These are phyloP conservation scores for Ophiocordyceps camponoti-floridani DNA, from an alignment of 2,329 filamentous ascomycete species.

Conservation along the genomic window DNA sequence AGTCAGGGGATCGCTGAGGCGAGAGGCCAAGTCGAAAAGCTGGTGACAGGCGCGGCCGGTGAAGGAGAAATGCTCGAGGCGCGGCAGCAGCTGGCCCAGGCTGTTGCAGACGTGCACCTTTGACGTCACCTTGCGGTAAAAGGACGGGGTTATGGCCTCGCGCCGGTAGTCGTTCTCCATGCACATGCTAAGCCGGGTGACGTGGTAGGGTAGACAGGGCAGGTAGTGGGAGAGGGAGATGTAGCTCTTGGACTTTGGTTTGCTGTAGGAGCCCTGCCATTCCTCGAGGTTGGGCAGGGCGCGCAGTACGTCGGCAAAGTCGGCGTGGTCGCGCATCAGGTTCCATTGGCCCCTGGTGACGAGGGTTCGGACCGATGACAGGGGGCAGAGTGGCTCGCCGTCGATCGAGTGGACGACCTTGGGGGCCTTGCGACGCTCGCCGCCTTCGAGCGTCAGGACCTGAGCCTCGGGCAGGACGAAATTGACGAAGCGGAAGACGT, in stretches of 20 bases:
- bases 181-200: conserved; percentile 48
- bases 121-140: conserved; percentile 40
- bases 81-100: conserved; percentile 40
- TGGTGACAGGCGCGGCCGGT: conserved; percentile 53
- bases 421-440: conserved; percentile 57
- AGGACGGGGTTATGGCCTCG: conserved; percentile 40
- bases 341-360: conserved; percentile 67
- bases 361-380: conserved; percentile 44
- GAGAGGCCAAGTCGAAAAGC: conserved; percentile 45
- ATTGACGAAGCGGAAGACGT: conserved; percentile 47
- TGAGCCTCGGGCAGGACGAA: conserved; percentile 39
- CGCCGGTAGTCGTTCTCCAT: conserved; percentile 56
- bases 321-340: conserved; percentile 42
- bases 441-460: conserved; percentile 58
- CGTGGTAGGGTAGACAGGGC: conserved; percentile 32
- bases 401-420: conserved; percentile 29
- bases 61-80: conserved; percentile 50
- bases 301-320: conserved; percentile 42
- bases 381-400: conserved; percentile 18
- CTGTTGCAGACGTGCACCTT: conserved; percentile 47
- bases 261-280: conserved; percentile 48
- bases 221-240: conserved; percentile 49
- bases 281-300: conserved; percentile 48
- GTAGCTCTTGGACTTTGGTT: conserved; percentile 58
- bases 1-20: conserved; percentile 26